Evolutionary conservation across 108 stramenopile genomes (phyloP).

Genomic region (Cyclotella cryptica): DNA sequence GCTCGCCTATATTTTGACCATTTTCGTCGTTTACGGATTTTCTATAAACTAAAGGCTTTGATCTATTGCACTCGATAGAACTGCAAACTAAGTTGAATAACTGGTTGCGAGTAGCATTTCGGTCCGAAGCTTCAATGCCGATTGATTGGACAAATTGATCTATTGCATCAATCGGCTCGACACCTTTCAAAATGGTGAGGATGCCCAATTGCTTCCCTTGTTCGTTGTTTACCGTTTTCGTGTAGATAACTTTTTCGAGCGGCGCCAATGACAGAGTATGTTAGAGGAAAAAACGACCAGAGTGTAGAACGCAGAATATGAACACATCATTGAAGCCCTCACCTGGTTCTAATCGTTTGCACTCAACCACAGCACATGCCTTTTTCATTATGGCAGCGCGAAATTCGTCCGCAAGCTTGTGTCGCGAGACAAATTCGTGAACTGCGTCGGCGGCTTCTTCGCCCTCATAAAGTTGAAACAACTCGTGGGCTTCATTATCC

Average conservation of each 20-base stretch:
- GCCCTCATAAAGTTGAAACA: conserved; percentile 11
- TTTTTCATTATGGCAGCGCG: conserved; percentile 9
- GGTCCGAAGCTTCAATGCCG: conserved; percentile 8
- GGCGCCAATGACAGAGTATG: background rate
- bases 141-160: conserved; percentile 40
- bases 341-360: conserved; percentile 17
- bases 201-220: conserved; percentile 29
- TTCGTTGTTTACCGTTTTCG: conserved; percentile 13
- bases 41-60: conserved; percentile 39
- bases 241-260: background rate
- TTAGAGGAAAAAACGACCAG: background rate
- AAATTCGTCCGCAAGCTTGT: conserved; percentile 10
- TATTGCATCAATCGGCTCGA: conserved; percentile 40
- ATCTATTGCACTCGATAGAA: conserved; percentile 33
- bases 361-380: conserved; percentile 26
- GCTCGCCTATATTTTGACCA: conserved; percentile 31
- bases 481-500: background rate
- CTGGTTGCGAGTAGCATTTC: conserved; percentile 19
- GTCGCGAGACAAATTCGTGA: conserved; percentile 17
- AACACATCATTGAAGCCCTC: background rate
- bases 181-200: conserved; percentile 35
- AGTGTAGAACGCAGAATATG: background rate
- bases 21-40: conserved; percentile 37
- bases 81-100: conserved; percentile 39
- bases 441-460: conserved; percentile 23